Evolutionary conservation across 805 yeast species (phyloP), one percentile per base, ranked within the genome.

Genomic region (Pichia gijzeniarum): DNA sequence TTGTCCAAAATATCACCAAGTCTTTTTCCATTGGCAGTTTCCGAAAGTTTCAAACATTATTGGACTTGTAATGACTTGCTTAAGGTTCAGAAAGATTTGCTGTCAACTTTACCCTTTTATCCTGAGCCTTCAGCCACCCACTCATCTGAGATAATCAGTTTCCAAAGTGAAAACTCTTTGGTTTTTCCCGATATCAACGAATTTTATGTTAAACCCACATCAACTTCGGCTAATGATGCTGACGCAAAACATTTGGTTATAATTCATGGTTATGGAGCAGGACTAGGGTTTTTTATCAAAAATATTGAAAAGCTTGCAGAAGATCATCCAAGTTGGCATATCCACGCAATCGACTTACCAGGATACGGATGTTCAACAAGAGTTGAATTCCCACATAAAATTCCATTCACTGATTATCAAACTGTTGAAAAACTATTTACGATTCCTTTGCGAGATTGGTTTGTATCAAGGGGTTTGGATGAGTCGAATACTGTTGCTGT

Each of bases 191-290:
- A 66, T 54, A 81, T 90, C 47, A 91, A 90, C 64, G 98, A 91
- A 64, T 79, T 89, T 48, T 73, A 68, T 49, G 74, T 90, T 28
- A 50, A 71, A 53, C 76, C 84, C 3, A 45, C 45, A 22, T 41
- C 47, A 39, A 22, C 51, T 6, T 53, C 50, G 2, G 10, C 5
- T 12, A 16, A 16, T 14, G 13, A 27, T 3, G 47, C 50, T 21
- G 63, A 61, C 5, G 50, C 48, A 19, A 65, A 62, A 45, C 85
- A 80, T 62, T 62, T 89, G 20, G 87, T 93, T 2, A 63, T 91
- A 50, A 65, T 93, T 4, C 99, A 91, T 63, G 99, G 99, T 0
- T 89, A 88, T 59, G 96, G 95, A 2, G 95, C 98, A 0, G 86
- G 95, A 1, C 74, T 89, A 13, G 91, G 95, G 21, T 80, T 88